phyloP scores from a whole-genome alignment of 148 eudicot species.

The Spergularia bocconei region DNA sequence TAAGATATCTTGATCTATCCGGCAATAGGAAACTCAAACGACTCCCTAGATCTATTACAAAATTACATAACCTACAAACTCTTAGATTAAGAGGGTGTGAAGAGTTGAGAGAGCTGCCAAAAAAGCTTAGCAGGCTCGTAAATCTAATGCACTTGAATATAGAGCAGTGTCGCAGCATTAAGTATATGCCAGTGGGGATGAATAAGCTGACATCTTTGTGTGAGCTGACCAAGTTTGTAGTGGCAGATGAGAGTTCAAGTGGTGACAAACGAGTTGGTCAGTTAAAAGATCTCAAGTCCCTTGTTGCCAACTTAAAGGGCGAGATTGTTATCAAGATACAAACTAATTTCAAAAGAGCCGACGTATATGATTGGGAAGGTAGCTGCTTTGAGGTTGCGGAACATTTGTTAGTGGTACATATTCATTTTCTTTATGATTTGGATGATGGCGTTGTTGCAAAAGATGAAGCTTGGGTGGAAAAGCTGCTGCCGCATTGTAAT shows the following conservation, averaged over 20 bases:
- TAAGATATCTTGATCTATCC: slow-evolving; percentile 21
- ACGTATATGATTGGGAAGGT: too few relatives aligned
- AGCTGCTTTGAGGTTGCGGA: too few relatives aligned
- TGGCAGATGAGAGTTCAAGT: neutral
- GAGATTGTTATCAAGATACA: too few relatives aligned
- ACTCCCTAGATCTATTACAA: slow-evolving; percentile 17
- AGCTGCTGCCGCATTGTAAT: too few relatives aligned
- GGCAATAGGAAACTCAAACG: neutral
- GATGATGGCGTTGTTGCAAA: too few relatives aligned
- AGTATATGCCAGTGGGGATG: neutral
- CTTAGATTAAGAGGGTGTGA: neutral
- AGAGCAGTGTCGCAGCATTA: neutral
- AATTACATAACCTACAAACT: slow-evolving; percentile 24
- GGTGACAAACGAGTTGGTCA: too few relatives aligned
- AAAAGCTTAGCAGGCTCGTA: neutral
- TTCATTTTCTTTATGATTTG: too few relatives aligned
- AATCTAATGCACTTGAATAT: slow-evolving; percentile 1
- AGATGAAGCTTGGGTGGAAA: too few relatives aligned
- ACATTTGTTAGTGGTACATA: too few relatives aligned
- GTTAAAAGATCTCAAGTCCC: too few relatives aligned
- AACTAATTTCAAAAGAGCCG: too few relatives aligned
- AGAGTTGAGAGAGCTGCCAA: slow-evolving; percentile 7
- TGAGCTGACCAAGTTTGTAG: neutral
- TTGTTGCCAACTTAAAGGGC: too few relatives aligned
- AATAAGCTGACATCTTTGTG: neutral